A percentile compares a stretch with the other conserved stretches of the same genome.
Conservation (phyloP, 768 basidiomycete genomes). For the Pholiota microspora region DNA sequence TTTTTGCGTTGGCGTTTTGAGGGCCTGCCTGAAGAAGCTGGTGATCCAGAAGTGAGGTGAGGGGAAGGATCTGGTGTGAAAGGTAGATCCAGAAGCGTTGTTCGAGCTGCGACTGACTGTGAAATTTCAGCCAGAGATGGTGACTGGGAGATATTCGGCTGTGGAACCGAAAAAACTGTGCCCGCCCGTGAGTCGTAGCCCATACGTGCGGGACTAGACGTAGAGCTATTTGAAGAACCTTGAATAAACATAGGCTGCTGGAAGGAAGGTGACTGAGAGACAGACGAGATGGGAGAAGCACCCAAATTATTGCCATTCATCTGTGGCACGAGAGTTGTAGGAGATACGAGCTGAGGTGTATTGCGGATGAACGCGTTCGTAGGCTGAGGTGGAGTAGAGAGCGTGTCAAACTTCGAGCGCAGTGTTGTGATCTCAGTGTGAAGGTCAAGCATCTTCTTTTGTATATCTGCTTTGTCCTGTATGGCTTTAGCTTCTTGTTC, state of each 20-base stretch:
- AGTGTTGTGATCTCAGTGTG: constrained; percentile 21
- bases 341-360: constrained; percentile 30
- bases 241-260: constrained; percentile 33
- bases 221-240: constrained; percentile 32
- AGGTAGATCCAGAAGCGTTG: constrained; percentile 15
- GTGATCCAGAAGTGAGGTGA: constrained; percentile 22
- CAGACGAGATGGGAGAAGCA: constrained; percentile 38
- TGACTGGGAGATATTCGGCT: constrained; percentile 1
- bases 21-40: constrained; percentile 10
- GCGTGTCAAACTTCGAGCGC: constrained; percentile 27
- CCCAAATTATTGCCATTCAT: constrained; percentile 20
- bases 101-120: constrained; percentile 9
- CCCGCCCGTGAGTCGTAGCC: not conserved
- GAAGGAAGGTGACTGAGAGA: constrained; percentile 29
- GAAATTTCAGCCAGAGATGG: not conserved
- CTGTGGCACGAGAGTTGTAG: constrained; percentile 29
- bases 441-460: constrained; percentile 43
- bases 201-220: constrained; percentile 5
- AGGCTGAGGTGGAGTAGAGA: constrained; percentile 9
- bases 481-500: constrained; percentile 57
- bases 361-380: constrained; percentile 17
- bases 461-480: constrained; percentile 58
- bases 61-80: constrained; percentile 21
- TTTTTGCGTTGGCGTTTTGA: constrained; percentile 27
- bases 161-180: not conserved